Evolutionary conservation across 148 eudicot species (phyloP).

Genomic region (Polygonum maritimum): DNA sequence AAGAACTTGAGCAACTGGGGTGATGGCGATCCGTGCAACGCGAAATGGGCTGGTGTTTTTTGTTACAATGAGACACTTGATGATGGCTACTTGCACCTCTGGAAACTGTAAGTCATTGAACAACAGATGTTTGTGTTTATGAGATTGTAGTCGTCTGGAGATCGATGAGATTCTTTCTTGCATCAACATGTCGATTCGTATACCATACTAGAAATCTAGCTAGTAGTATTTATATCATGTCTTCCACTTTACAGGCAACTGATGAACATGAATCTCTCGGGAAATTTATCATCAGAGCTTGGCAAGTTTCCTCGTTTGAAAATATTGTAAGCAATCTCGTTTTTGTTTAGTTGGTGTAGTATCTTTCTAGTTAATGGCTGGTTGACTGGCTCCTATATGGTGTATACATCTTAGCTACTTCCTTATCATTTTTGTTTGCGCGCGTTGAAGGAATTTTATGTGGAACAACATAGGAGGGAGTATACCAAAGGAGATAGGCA

Average conservation of each 20-base stretch:
- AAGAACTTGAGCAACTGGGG: slow-evolving; percentile 29
- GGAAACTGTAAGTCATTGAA: slow-evolving; percentile 28
- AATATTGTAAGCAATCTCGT: slow-evolving; percentile 6
- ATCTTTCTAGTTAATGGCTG: background rate
- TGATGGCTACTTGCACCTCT: slow-evolving; percentile 40
- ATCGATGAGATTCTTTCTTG: background rate
- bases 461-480: slow-evolving; percentile 36
- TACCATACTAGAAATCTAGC: background rate
- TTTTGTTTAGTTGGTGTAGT: background rate
- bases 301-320: slow-evolving; percentile 50
- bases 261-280: slow-evolving; percentile 64
- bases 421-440: slow-evolving; percentile 5
- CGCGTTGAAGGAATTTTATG: slow-evolving; percentile 47
- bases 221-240: background rate
- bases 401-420: background rate
- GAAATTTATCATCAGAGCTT: slow-evolving; percentile 65
- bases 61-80: slow-evolving; percentile 18
- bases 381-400: background rate
- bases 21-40: slow-evolving; percentile 32
- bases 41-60: slow-evolving; percentile 41
- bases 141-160: background rate
- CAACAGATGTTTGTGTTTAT: background rate
- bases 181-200: background rate
- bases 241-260: slow-evolving; percentile 38
- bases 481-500: slow-evolving; percentile 42